Percentiles rank a stretch among this genome's conserved stretches.
Conservation (phyloP, 345 rosid genomes). For the Lepidium aucheri region DNA sequence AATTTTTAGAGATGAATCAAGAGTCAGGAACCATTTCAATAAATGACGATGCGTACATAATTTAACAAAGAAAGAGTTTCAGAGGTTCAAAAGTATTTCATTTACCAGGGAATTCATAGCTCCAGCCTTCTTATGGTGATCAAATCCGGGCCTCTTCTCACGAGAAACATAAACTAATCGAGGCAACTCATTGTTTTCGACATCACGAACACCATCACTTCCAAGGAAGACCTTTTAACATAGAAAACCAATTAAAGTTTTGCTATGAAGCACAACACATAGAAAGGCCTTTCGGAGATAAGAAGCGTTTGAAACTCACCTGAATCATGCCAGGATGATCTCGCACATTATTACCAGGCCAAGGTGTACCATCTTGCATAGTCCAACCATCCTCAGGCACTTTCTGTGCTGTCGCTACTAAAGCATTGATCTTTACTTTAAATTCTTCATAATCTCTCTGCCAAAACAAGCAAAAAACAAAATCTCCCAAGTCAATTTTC, state of each 20-base stretch:
- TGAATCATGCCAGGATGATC: constrained; percentile 99
- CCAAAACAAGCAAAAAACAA: constrained; percentile 12
- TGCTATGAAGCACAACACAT: background rate
- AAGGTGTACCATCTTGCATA: constrained; percentile 99
- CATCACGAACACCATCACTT: constrained; percentile 65
- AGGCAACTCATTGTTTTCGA: constrained; percentile 79
- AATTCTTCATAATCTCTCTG: constrained; percentile 99
- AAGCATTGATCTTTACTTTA: constrained; percentile 78
- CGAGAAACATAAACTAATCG: constrained; percentile 96
- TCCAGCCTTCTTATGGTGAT: constrained; percentile 98
- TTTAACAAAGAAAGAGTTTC: background rate
- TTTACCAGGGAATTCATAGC: constrained; percentile 96
- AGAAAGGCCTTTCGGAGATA: background rate
- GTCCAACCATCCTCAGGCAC: constrained; percentile 99
- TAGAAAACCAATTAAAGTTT: background rate
- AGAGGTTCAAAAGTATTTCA: background rate
- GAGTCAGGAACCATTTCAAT: background rate
- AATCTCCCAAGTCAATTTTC: background rate
- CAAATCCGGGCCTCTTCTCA: constrained; percentile 98
- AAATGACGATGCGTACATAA: background rate
- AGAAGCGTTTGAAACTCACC: constrained; percentile 38
- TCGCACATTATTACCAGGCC: constrained; percentile 95
- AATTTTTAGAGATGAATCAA: background rate
- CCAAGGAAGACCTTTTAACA: constrained; percentile 89
- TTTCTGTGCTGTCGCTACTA: constrained; percentile 94